Evolutionary conservation across 2,329 filamentous ascomycete species (phyloP).

Genomic region (Pseudogymnoascus sp.): DNA sequence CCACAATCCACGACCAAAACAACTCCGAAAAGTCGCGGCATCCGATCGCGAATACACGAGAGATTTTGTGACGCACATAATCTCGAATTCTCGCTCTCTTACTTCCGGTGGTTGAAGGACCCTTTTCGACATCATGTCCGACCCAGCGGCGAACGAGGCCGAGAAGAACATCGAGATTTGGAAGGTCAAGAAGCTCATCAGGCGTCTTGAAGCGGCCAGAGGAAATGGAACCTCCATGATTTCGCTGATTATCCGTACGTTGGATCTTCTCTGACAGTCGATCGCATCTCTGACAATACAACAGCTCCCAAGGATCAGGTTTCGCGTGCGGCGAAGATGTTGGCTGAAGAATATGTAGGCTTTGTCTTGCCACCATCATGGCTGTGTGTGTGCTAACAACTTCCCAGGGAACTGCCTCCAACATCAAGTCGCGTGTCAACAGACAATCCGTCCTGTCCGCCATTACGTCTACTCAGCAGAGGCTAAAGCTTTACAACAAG

Average conservation of each 20-base stretch:
- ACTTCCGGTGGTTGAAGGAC: conserved; percentile 6
- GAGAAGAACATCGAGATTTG: conserved; percentile 94
- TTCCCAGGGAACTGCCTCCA: conserved; percentile 82
- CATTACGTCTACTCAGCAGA: conserved; percentile 98
- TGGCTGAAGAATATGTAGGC: conserved; percentile 98
- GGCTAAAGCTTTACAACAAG: conserved; percentile 98
- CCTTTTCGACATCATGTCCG: conserved; percentile 62
- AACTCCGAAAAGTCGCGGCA: conserved; percentile 3
- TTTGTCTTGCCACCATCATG: conserved; percentile 7
- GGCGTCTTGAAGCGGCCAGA: conserved; percentile 90
- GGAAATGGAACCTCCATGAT: conserved; percentile 99
- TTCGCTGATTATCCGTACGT: conserved; percentile 92
- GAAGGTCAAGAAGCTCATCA: conserved; percentile 99
- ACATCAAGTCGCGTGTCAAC: conserved; percentile 99
- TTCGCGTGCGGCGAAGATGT: conserved; percentile 94
- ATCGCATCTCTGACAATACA: conserved; percentile 22
- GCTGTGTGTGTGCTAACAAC: conserved; percentile 21
- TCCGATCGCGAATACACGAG: conserved; percentile 1
- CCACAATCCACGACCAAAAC: conserved; percentile 6
- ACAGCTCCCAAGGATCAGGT: conserved; percentile 95
- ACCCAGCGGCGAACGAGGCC: conserved; percentile 79
- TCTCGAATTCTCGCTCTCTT: not conserved
- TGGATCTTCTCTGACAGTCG: conserved; percentile 17
- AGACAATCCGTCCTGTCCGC: conserved; percentile 94
- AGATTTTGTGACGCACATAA: conserved; percentile 6